These are phyloP conservation scores for Sanguinoderma infundibulare DNA, from an alignment of 1,284 basidiomycete genomes.

Conservation along the genomic window DNA sequence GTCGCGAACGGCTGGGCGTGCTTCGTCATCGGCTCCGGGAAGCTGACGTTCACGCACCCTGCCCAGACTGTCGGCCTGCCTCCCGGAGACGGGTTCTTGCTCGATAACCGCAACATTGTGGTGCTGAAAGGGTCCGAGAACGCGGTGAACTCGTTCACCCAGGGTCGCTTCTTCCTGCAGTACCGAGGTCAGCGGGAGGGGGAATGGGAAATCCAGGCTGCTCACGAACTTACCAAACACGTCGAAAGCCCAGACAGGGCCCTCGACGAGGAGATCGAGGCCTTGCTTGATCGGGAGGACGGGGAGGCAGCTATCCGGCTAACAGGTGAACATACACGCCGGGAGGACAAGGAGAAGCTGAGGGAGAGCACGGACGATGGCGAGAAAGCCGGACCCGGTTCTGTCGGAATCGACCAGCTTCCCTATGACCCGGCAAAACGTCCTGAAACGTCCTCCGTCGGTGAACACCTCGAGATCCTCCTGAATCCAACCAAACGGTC, in stretches of 20 bases:
- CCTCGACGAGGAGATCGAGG: not conserved
- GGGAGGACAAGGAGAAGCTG: not conserved
- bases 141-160: slow-evolving; percentile 23
- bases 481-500: not conserved
- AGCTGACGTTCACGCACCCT: slow-evolving; percentile 20
- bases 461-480: not conserved
- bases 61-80: slow-evolving; percentile 18
- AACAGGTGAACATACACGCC: not conserved
- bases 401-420: not conserved
- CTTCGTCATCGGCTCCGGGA: slow-evolving; percentile 23
- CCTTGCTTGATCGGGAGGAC: not conserved
- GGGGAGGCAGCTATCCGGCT: not conserved
- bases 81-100: slow-evolving; percentile 22
- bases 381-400: not conserved
- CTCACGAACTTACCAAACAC: not conserved
- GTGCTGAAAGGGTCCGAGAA: slow-evolving; percentile 19
- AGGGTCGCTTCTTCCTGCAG: slow-evolving; percentile 18
- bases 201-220: not conserved
- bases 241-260: not conserved
- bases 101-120: slow-evolving; percentile 12
- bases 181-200: not conserved
- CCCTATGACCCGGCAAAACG: too few relatives aligned
- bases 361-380: not conserved
- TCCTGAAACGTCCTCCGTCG: too few relatives aligned
- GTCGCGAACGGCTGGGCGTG: slow-evolving; percentile 24